Evolutionary conservation across 257 asterid species (phyloP), one percentile per base, ranked within the genome.

Genomic region (Solanum sejunctum): DNA sequence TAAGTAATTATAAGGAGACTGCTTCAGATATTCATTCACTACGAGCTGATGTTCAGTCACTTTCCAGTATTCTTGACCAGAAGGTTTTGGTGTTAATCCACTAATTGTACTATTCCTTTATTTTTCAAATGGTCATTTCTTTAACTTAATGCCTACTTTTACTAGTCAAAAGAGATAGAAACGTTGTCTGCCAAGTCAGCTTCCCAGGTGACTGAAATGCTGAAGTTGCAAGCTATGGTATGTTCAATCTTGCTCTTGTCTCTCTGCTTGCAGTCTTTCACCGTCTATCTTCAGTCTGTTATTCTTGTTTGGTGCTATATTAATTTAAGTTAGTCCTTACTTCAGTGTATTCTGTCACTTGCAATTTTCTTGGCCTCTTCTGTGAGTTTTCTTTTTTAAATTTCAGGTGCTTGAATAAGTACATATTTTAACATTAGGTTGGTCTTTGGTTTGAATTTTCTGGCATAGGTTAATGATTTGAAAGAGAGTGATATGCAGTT

Each of bases 1-100:
- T 97, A 80, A 93, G 93, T 86, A 88, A 89, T 71, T 93, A 93
- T 93, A 97, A 97, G 90, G 96, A 92, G 84, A 79, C 93, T 88
- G 98, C 98, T 85, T 89, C 97, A 43, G 93, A 93, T 58, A 86
- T 95, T 83, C 98, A 95, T 90, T 83, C 89, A 88, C 83, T 95
- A 85, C 91, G 96, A 73, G 99, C 99, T 83, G 91, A 90, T 90
- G 94, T 93, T 80, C 91, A 88, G 85, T 93, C 97, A 72, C 89
- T 97, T 84, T 88, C 93, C 73, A 85, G 86, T 86, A 91, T 93
- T 87, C 92, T 95, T 12, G 91, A 89, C 84, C 28, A 2, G 82
- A 97, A 95, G 98, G 99, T 97, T 66, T 84, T 52, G 49, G 66
- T 78, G 51, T 49, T 78, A 78, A 78, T 26, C 64, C 49, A 16